phyloP scores from a whole-genome alignment of 164 flowering plant genomes.

The Piper longum region DNA sequence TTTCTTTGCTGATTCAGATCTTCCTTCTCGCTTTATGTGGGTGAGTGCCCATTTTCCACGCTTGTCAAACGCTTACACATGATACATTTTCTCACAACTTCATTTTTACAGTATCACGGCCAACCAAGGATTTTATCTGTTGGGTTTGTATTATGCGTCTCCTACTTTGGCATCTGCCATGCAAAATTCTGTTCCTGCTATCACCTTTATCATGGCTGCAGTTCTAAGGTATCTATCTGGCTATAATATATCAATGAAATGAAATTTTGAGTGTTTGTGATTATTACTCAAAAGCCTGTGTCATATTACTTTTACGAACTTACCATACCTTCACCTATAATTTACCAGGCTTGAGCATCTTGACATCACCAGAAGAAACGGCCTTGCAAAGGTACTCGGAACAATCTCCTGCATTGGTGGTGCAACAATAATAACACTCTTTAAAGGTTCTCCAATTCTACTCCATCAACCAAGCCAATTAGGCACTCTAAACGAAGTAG shows the following conservation, averaged over 20 bases:
- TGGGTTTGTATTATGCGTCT: constrained; percentile 64
- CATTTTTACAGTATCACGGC: constrained; percentile 50
- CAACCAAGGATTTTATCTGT: constrained; percentile 66
- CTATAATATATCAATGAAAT: too few species aligned
- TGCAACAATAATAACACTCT: constrained; percentile 55
- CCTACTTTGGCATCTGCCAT: constrained; percentile 83
- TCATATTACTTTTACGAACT: too few species aligned
- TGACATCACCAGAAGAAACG: constrained; percentile 37
- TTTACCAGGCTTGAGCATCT: constrained; percentile 42
- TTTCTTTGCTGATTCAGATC: constrained; percentile 50
- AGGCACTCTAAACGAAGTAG: constrained; percentile 5
- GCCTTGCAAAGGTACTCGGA: constrained; percentile 55
- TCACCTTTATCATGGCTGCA: constrained; percentile 66
- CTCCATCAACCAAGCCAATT: constrained; percentile 8
- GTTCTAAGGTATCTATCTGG: constrained; percentile 29
- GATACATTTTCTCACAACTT: neutral
- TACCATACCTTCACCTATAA: neutral
- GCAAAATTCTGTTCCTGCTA: constrained; percentile 77
- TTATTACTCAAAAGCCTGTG: too few species aligned
- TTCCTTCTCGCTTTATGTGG: constrained; percentile 62
- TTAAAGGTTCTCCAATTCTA: constrained; percentile 54
- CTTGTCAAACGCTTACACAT: too few species aligned
- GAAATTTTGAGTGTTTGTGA: too few species aligned
- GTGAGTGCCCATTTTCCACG: constrained; percentile 20
- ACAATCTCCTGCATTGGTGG: constrained; percentile 58